phyloP scores from a whole-genome alignment of 225 moss, liverwort and hornwort genomes.

The Physcomitrellopsis africana region DNA sequence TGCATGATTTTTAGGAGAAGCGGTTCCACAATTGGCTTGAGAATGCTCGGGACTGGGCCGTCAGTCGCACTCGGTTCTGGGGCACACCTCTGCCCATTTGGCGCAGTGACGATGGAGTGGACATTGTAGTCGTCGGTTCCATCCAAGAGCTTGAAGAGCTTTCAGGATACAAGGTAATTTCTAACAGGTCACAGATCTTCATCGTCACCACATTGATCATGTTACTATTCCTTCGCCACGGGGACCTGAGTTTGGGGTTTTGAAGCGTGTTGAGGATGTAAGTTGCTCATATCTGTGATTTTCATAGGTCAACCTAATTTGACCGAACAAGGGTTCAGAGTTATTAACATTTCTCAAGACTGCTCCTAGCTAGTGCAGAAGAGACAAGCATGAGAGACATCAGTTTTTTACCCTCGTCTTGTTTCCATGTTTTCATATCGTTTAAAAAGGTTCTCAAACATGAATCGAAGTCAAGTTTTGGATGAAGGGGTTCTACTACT shows the following conservation, averaged over 20 bases:
- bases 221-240: constrained; percentile 90
- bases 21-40: constrained; percentile 98
- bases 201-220: constrained; percentile 90
- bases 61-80: constrained; percentile 97
- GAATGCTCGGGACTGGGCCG: constrained; percentile 94
- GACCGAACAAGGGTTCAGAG: not conserved
- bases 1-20: constrained; percentile 68
- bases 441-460: not conserved
- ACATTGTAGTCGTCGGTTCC: constrained; percentile 87
- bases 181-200: constrained; percentile 85
- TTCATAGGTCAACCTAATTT: constrained; percentile 10
- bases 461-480: not conserved
- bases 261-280: constrained; percentile 95
- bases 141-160: constrained; percentile 87
- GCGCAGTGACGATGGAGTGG: constrained; percentile 91
- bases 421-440: not conserved
- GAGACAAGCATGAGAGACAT: not conserved
- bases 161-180: constrained; percentile 77
- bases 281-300: constrained; percentile 15
- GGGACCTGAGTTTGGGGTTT: constrained; percentile 78
- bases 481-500: not conserved
- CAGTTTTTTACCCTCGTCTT: not conserved
- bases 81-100: constrained; percentile 97
- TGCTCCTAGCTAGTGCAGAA: not conserved
- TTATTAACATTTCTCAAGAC: not conserved